phyloP scores from a whole-genome alignment of 495 filamentous ascomycete species.

The Aspergillus biplanus region DNA sequence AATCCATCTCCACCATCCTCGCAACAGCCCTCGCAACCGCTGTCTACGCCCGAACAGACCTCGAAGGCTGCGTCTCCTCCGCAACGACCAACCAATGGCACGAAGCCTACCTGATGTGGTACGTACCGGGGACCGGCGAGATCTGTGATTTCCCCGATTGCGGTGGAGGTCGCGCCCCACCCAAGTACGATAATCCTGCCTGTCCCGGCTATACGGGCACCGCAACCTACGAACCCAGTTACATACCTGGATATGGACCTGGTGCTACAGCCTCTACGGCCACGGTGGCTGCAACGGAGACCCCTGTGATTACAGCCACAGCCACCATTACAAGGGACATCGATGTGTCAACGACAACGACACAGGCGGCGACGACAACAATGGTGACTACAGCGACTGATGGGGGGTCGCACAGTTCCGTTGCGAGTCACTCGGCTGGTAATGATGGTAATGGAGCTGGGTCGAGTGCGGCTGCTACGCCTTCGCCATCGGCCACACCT shows the following conservation, averaged over 20 bases:
- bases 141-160: conserved; percentile 66
- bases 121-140: conserved; percentile 59
- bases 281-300: conserved; percentile 19
- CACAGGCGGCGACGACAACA: not conserved
- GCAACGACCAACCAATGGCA: conserved; percentile 33
- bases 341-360: not conserved
- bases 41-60: conserved; percentile 33
- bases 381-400: not conserved
- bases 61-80: conserved; percentile 35
- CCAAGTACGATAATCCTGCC: conserved; percentile 62
- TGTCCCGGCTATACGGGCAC: conserved; percentile 62
- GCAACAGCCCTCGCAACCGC: conserved; percentile 23
- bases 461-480: not conserved
- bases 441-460: no score
- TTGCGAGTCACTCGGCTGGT: no score
- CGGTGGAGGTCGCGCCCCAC: conserved; percentile 65
- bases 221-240: conserved; percentile 54
- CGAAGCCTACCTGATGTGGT: conserved; percentile 53
- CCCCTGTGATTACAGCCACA: not conserved
- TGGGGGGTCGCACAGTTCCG: no score
- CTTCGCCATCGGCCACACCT: not conserved
- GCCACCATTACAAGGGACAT: not conserved
- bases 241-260: conserved; percentile 44
- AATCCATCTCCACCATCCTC: conserved; percentile 27
- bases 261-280: conserved; percentile 24